Base-by-base conservation (phyloP, 257 asterid species). In the Verbena officinalis region DNA sequence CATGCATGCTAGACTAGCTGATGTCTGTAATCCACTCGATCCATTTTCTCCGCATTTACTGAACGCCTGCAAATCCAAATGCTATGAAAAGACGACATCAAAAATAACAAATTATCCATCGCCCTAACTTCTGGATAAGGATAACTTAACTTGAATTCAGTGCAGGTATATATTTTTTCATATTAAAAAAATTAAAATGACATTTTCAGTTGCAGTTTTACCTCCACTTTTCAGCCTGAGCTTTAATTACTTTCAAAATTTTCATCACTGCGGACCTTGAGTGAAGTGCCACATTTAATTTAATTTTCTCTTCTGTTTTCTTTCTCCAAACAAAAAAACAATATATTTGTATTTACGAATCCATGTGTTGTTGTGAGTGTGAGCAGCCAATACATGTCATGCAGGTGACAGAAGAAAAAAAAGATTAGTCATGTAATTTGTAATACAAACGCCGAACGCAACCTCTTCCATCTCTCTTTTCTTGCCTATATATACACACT, bases 271-370 rank as follows among this genome's bases (percentile, higher is more conserved):
- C 15, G 55, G 61, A 17, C 76, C 81, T 83, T 75, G 91, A 77
- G 67, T 50, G 20, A 64, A 51, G 96, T 77, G 89, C 89, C 89
- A 44, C 70, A 79, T 76, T 76, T 69, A 80, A 66, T 78, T 59
- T 57, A 31, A 24, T 7, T 31, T 9, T 34, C 0, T 48, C 12
- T 30, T 14, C 10, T 39, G n/a, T 17, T 31, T 0, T 11, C 20
- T 42, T 31, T 1, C 4, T 11, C 19, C 0, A 13, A 33, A 48
- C 20, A 1, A 6, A 11, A 27, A 27, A 27, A 27, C 5, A 27
- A 27, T 2, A 27, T 27, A 27, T 27, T 27, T 27, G 5, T 27
- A 27, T 22, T 30, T 33, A 20, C 10, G 38, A 44, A 31, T 77
- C 75, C 86, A 75, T 62, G 81, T 75, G 77, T 66, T 71, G 65